phyloP scores from a whole-genome alignment of 148 eudicot species.

The Nepenthes gracilis region DNA sequence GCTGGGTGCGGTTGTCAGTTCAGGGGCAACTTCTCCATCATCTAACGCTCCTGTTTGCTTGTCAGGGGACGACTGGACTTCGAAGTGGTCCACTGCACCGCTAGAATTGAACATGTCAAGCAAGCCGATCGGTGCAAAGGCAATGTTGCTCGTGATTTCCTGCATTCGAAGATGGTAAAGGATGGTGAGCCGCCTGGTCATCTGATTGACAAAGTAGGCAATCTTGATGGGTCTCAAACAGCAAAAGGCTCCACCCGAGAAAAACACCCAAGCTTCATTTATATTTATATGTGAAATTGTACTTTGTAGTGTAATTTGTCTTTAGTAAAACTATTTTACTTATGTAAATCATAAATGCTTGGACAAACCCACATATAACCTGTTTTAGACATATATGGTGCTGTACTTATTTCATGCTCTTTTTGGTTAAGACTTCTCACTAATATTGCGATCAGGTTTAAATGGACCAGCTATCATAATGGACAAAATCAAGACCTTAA shows the following conservation, averaged over 20 bases:
- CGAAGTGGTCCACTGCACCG: constrained; percentile 60
- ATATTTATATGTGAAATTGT: too few relatives aligned
- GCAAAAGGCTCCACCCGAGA: not conserved
- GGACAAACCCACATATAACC: too few relatives aligned
- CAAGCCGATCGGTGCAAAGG: constrained; percentile 83
- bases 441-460: too few relatives aligned
- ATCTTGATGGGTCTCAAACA: not conserved
- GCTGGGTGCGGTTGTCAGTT: constrained; percentile 10
- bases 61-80: constrained; percentile 22
- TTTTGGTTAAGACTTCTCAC: too few relatives aligned
- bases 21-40: constrained; percentile 23
- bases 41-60: constrained; percentile 11
- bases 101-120: constrained; percentile 80
- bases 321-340: too few relatives aligned
- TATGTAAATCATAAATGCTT: too few relatives aligned
- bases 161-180: constrained; percentile 11
- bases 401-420: too few relatives aligned
- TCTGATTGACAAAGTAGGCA: not conserved
- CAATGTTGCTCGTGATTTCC: constrained; percentile 45
- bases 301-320: too few relatives aligned
- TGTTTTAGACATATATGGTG: too few relatives aligned
- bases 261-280: too few relatives aligned
- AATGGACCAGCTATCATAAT: too few relatives aligned
- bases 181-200: not conserved
- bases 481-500: too few relatives aligned